Evolutionary conservation across 176 grass and related monocot genomes (phyloP).

Genomic region (Chrysopogon serrulatus): DNA sequence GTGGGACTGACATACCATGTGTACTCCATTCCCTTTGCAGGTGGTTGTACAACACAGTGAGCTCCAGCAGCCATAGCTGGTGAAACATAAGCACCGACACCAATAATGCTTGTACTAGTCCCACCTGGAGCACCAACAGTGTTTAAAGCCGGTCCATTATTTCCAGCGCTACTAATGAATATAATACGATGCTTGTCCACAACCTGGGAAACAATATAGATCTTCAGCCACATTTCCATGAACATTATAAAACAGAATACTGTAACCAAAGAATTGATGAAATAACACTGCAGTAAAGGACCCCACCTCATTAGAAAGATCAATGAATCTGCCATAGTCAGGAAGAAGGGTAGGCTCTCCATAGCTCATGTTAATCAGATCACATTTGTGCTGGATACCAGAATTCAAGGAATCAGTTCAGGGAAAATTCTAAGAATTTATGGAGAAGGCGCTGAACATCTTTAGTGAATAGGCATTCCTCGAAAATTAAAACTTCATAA

Average conservation of each 20-base stretch:
- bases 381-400: slow-evolving; percentile 93
- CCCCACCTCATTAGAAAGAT: slow-evolving; percentile 89
- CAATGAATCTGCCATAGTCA: slow-evolving; percentile 96
- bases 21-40: slow-evolving; percentile 86
- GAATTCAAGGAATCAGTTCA: slow-evolving; percentile 23
- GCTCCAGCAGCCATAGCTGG: slow-evolving; percentile 98
- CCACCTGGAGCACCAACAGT: slow-evolving; percentile 97
- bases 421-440: background rate
- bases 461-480: background rate
- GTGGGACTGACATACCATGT: slow-evolving; percentile 62
- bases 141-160: slow-evolving; percentile 82
- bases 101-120: slow-evolving; percentile 93
- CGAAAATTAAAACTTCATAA: background rate
- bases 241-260: slow-evolving; percentile 2
- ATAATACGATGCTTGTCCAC: slow-evolving; percentile 90
- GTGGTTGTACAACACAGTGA: slow-evolving; percentile 85
- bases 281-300: slow-evolving; percentile 22
- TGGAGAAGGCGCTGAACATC: background rate
- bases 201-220: slow-evolving; percentile 55
- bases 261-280: slow-evolving; percentile 9
- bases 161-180: slow-evolving; percentile 97
- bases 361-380: slow-evolving; percentile 99
- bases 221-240: slow-evolving; percentile 23
- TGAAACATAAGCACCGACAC: slow-evolving; percentile 97
- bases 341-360: slow-evolving; percentile 92